These are phyloP conservation scores for Suhomyces bokatorum DNA, from an alignment of 1,139 yeast species.

Conservation along the genomic window DNA sequence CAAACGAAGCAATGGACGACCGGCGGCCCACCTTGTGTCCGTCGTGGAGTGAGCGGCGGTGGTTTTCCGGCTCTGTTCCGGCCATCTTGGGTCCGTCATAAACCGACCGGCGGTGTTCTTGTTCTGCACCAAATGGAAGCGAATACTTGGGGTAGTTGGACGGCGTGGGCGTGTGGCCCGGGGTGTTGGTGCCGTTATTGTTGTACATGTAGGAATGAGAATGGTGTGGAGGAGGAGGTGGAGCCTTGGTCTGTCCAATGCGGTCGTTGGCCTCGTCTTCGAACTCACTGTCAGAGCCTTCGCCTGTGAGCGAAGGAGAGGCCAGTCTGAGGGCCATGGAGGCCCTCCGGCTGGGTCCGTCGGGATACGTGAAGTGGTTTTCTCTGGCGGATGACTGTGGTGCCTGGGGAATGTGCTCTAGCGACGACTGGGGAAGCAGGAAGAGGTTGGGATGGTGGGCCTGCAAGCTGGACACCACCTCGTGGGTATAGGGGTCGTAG, in stretches of 20 bases:
- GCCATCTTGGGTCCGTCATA: not conserved
- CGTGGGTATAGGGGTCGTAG: not conserved
- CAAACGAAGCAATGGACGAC: not conserved
- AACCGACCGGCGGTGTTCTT: not conserved
- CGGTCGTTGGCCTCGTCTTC: conserved; percentile 10
- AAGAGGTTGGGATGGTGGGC: not conserved
- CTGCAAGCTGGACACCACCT: not conserved
- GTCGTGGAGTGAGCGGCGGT: not conserved
- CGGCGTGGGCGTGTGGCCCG: conserved; percentile 5
- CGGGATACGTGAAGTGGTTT: not conserved
- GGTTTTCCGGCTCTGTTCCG: not conserved
- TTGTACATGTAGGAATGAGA: not conserved
- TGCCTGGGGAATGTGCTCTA: not conserved
- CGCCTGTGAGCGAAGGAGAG: conserved; percentile 2
- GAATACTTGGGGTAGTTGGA: not conserved
- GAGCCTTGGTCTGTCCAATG: not conserved
- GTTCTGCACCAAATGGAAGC: not conserved
- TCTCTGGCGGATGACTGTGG: too few species aligned
- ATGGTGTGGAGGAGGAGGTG: not conserved
- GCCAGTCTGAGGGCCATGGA: conserved; percentile 2
- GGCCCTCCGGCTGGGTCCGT: not conserved
- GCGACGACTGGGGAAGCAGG: conserved; percentile 1
- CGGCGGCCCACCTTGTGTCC: not conserved
- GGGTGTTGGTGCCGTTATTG: conserved; percentile 1
- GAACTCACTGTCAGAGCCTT: conserved; percentile 11